Base-by-base conservation (phyloP, 495 filamentous ascomycete genomes). In the Elasticomyces elasticus region DNA sequence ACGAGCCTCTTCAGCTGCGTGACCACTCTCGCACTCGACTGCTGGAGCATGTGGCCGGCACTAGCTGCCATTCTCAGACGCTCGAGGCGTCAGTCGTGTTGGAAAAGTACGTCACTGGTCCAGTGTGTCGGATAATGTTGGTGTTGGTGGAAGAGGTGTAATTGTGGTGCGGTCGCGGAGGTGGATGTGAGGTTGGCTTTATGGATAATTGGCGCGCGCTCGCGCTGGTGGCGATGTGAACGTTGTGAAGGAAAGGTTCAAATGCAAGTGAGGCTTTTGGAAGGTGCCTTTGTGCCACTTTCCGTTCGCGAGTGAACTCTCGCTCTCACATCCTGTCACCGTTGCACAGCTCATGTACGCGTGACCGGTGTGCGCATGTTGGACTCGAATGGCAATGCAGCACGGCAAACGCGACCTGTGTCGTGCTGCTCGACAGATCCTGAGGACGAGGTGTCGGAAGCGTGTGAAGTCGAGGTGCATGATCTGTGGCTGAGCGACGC, bases 1-100 rank as follows among this genome's bases (percentile, higher is more conserved):
- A 85, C 75, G 30, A 84, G 67, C 13, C 70, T 75, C 64, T 83
- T 83, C 26, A 81, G 69, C 51, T 72, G 64, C 27, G 71, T 68
- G 23, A 67, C 63, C 12, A 79, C 63, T 45, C 66, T 61, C 22
- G 68, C 64, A 61, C 50, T 51, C 27, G 63, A 61, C 15, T 59
- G 42, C 38, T 55, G 54, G 25, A 67, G 28, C 23, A 64, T 37
- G 30, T 70, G 65, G 57, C 69, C 55, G 70, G 35, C 35, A 27
- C 70, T 56, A 73, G 82, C 69, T 57, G 72, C 67, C 76, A 81
- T 72, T 24, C 35, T 59, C 56, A 30, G 20, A n/a, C 28, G 31
- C 31, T 9, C 27, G 7, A n/a, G 45, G 46, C 46, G 33, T 26
- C 28, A n/a, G 40, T 7, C 2, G 28, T 9, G 28, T 12, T 3